Evolutionary conservation across 495 filamentous ascomycete species (phyloP), one percentile per base, ranked within the genome.

Genomic region (Penicillium fimorum): DNA sequence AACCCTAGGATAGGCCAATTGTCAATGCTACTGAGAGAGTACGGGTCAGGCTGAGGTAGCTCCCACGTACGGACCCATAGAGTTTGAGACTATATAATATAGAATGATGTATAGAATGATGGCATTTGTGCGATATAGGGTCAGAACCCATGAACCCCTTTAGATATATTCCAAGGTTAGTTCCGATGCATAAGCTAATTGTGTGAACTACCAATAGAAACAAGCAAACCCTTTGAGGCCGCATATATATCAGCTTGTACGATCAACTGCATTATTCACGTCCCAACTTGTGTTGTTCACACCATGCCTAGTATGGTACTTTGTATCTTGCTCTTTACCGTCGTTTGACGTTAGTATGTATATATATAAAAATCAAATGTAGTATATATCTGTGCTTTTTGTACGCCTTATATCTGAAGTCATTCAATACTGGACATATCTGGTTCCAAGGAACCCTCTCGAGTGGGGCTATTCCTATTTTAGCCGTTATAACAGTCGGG

Each of bases 11-110:
- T 40, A 7, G 49, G 49, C 22, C 49, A 51, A 41, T 51, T 40
- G 24, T 11, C n/a, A 38, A 51, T 29, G 13, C 25, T 29, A 51
- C 49, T 3, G 20, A 37, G 15, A 38, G 30, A 27, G 49, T 51
- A 40, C 35, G 49, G 49, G 49, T 40, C 35, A 51, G 33, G 47
- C 47, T 50, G 47, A 51, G 22, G 49, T 40, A 51, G 49, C 33
- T 50, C 46, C 18, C 18, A 35, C 8, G n/a, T 30, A 42, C 18
- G 6, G 47, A 50, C 35, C 48, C 48, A 22, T 48, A 48, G 24
- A 30, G 24, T 15, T 22, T 38, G 7, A 7, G 5, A n/a, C 25
- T 47, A 32, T 47, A 47, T 11, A 30, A 32, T 33, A 1, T 33
- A 38, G n/a, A 37, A 37, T n/a, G 30, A 33, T 25, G 15, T 33